These are phyloP conservation scores for Fusarium tjaetaba DNA, from an alignment of 2,329 filamentous ascomycete species.

Conservation along the genomic window DNA sequence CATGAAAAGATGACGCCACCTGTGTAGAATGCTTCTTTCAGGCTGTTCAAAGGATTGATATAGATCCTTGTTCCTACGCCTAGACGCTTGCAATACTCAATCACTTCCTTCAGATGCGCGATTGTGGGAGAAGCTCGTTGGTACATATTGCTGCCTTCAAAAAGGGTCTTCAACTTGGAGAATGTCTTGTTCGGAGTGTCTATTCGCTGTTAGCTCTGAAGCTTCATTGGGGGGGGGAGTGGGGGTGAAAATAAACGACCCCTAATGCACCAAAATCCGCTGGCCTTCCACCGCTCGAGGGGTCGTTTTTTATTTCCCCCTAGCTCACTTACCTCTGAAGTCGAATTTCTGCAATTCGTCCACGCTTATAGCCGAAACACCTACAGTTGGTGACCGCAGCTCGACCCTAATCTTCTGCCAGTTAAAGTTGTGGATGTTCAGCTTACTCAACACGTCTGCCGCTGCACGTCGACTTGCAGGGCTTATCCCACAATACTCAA, in stretches of 20 bases:
- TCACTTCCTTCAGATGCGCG: slow-evolving; percentile 81
- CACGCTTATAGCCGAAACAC: slow-evolving; percentile 86
- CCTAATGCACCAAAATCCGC: no score
- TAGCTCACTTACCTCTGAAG: slow-evolving; percentile 73
- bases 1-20: slow-evolving; percentile 91
- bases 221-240: no score
- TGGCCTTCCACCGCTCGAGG: no score
- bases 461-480: slow-evolving; percentile 73
- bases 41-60: slow-evolving; percentile 83
- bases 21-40: slow-evolving; percentile 91
- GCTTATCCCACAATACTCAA: slow-evolving; percentile 87
- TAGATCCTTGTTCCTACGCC: slow-evolving; percentile 82
- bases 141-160: slow-evolving; percentile 72
- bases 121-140: slow-evolving; percentile 81
- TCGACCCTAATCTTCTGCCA: slow-evolving; percentile 88
- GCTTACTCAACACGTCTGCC: slow-evolving; percentile 85
- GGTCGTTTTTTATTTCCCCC: neutral
- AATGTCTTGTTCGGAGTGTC: slow-evolving; percentile 67
- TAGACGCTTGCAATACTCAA: slow-evolving; percentile 79
- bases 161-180: slow-evolving; percentile 66
- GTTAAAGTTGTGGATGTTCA: slow-evolving; percentile 82
- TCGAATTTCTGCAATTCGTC: slow-evolving; percentile 93
- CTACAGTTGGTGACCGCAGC: slow-evolving; percentile 81
- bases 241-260: no score
- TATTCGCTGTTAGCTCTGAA: slow-evolving; percentile 43